phyloP scores from a whole-genome alignment of 2,329 filamentous ascomycete species.

The Exophiala sp. region DNA sequence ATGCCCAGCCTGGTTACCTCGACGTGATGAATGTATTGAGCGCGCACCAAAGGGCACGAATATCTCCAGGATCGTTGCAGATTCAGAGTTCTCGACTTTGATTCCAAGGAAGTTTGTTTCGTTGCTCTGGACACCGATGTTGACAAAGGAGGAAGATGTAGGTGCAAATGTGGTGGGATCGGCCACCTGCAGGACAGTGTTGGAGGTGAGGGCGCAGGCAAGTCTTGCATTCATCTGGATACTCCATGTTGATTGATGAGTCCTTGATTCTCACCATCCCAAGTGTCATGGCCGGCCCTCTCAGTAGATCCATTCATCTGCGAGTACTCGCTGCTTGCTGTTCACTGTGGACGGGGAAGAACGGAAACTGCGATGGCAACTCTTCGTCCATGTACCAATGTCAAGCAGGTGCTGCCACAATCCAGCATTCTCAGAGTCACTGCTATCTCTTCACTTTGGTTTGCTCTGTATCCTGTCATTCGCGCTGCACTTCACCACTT shows the following conservation, averaged over 20 bases:
- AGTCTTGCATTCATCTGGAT: background rate
- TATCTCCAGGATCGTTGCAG: background rate
- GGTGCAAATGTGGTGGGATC: background rate
- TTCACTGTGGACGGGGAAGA: background rate
- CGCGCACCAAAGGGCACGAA: too few species aligned
- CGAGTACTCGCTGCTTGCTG: background rate
- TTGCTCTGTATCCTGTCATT: slow-evolving; percentile 15
- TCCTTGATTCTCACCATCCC: background rate
- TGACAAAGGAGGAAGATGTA: background rate
- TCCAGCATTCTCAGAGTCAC: slow-evolving; percentile 4
- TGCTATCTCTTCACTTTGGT: slow-evolving; percentile 2
- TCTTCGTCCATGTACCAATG: slow-evolving; percentile 6
- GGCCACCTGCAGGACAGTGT: background rate
- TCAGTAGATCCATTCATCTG: background rate
- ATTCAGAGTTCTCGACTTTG: background rate
- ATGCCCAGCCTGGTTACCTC: background rate
- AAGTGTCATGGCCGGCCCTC: background rate
- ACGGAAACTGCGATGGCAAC: slow-evolving; percentile 14
- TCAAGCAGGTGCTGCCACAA: slow-evolving; percentile 15
- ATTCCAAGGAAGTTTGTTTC: background rate
- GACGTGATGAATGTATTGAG: too few species aligned
- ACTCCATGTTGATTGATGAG: background rate
- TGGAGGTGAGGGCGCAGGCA: background rate
- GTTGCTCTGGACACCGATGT: background rate
- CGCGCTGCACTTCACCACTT: slow-evolving; percentile 14